These are phyloP conservation scores for Vicia sativa DNA, from an alignment of 306 rosid genomes.

Conservation along the genomic window DNA sequence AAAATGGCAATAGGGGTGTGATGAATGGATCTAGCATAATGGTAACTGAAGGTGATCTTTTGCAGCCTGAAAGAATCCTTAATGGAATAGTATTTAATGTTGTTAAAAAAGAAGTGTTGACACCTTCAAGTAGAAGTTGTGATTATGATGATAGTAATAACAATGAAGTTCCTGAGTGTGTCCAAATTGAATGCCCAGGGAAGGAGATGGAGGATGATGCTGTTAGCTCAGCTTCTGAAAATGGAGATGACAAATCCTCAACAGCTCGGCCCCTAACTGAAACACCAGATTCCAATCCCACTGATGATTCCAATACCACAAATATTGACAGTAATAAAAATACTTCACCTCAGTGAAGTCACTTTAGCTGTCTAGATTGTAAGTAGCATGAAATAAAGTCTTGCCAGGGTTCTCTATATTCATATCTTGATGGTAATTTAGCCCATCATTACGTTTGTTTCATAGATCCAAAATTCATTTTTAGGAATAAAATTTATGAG, in stretches of 20 bases:
- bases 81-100: slow-evolving; percentile 86
- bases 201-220: slow-evolving; percentile 76
- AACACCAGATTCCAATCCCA: slow-evolving; percentile 14
- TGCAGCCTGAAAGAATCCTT: slow-evolving; percentile 86
- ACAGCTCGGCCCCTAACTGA: slow-evolving; percentile 35
- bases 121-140: slow-evolving; percentile 55
- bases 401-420: slow-evolving; percentile 18
- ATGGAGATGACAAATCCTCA: slow-evolving; percentile 46
- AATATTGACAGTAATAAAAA: slow-evolving; percentile 36
- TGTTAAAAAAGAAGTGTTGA: slow-evolving; percentile 79
- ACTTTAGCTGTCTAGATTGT: slow-evolving; percentile 24
- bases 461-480: too few relatives aligned
- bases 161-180: slow-evolving; percentile 63
- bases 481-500: too few relatives aligned
- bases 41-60: slow-evolving; percentile 89
- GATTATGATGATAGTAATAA: slow-evolving; percentile 52
- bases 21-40: slow-evolving; percentile 60
- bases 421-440: not conserved
- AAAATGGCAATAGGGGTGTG: slow-evolving; percentile 48
- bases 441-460: not conserved
- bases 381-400: slow-evolving; percentile 13
- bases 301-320: slow-evolving; percentile 37
- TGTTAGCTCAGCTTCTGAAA: slow-evolving; percentile 69
- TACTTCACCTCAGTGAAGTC: not conserved
- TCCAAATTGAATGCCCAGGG: slow-evolving; percentile 69